Percentiles rank a stretch among this genome's conserved stretches.
Evolutionary conservation across 2,329 filamentous ascomycete genomes (phyloP).

Genomic region (Xylariaceae sp.): DNA sequence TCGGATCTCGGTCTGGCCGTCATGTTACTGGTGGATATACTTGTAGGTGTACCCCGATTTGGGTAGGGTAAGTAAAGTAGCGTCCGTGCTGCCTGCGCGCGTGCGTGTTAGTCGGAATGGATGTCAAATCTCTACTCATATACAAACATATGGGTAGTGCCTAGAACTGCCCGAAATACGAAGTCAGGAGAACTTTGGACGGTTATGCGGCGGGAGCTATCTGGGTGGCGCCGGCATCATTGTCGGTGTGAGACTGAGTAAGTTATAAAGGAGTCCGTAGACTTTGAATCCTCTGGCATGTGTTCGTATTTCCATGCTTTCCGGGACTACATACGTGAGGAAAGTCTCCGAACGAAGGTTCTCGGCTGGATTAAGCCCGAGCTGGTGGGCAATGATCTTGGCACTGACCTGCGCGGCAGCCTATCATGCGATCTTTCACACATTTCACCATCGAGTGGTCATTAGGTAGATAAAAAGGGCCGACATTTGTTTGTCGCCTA

Average conservation of each 20-base stretch:
- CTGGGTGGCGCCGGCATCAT: no score
- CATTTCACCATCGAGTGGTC: neutral
- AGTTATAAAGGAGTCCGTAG: no score
- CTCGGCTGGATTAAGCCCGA: slow-evolving; percentile 17
- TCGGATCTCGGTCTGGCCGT: neutral
- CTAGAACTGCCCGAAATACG: no score
- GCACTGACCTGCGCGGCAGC: slow-evolving; percentile 1
- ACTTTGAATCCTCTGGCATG: neutral
- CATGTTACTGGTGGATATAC: neutral
- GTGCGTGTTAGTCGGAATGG: neutral
- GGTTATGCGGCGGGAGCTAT: no score
- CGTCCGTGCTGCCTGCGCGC: neutral
- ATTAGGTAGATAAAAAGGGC: neutral
- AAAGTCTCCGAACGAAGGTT: neutral
- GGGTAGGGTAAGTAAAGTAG: neutral
- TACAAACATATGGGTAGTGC: no score
- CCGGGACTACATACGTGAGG: neutral
- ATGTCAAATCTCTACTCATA: neutral
- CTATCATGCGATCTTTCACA: neutral
- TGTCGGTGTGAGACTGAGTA: no score
- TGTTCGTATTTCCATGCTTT: neutral
- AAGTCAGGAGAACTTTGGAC: no score
- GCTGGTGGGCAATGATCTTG: slow-evolving; percentile 8
- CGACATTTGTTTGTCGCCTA: neutral
- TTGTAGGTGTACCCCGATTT: neutral